A percentile compares a stretch with the other conserved stretches of the same genome.
These are phyloP conservation scores for Ganoderma lucidum DNA, from an alignment of 1,284 basidiomycete species.

Conservation along the genomic window DNA sequence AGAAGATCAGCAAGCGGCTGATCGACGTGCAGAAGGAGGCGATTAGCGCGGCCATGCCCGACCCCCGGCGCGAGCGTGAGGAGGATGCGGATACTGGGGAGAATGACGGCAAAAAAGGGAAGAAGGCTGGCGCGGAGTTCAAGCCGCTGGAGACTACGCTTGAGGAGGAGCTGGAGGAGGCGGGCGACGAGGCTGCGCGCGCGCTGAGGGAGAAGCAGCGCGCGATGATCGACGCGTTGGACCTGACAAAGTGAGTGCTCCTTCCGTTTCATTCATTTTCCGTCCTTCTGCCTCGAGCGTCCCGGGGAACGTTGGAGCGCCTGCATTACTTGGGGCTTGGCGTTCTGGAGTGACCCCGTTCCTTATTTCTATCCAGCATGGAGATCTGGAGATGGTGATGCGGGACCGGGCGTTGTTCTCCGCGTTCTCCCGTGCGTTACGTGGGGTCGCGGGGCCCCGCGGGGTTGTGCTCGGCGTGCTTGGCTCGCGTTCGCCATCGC, in stretches of 20 bases:
- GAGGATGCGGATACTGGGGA: slow-evolving; percentile 29
- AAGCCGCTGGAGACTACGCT: slow-evolving; percentile 61
- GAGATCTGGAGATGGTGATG: slow-evolving; percentile 3
- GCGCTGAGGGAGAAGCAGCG: slow-evolving; percentile 74
- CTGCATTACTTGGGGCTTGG: background rate
- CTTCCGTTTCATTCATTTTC: slow-evolving; percentile 1
- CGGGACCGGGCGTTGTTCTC: background rate
- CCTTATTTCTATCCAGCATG: background rate
- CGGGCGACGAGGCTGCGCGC: slow-evolving; percentile 63
- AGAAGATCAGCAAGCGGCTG: slow-evolving; percentile 85
- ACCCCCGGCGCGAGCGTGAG: slow-evolving; percentile 8
- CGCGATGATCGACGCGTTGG: slow-evolving; percentile 86
- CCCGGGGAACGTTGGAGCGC: background rate
- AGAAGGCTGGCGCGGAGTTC: slow-evolving; percentile 45
- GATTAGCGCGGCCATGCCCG: slow-evolving; percentile 66
- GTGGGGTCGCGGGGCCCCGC: slow-evolving; percentile 20
- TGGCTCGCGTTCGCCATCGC: slow-evolving; percentile 10
- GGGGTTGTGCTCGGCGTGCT: slow-evolving; percentile 20
- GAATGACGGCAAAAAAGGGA: slow-evolving; percentile 5
- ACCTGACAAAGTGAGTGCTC: slow-evolving; percentile 81
- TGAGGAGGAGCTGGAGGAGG: slow-evolving; percentile 76
- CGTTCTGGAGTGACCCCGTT: background rate
- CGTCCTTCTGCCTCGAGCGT: slow-evolving; percentile 1
- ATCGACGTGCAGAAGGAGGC: slow-evolving; percentile 85
- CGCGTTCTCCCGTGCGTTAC: background rate